Percentiles rank a stretch among this genome's conserved stretches.
Evolutionary conservation across 2,329 filamentous ascomycete genomes (phyloP).

Genomic region (Allantophomopsis lycopodina): DNA sequence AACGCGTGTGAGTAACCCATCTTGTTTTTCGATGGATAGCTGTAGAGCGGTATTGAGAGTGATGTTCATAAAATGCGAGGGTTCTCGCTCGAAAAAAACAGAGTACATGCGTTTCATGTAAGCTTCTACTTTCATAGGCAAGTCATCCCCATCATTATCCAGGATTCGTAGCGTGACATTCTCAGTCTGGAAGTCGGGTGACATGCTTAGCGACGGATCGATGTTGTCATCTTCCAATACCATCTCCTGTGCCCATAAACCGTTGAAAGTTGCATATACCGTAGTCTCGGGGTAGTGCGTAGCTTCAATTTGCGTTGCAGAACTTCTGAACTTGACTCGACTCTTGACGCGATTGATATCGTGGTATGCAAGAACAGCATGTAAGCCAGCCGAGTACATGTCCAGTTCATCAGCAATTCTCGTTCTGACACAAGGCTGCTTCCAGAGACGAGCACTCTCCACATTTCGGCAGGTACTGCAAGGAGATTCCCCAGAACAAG

Average conservation of each 20-base stretch:
- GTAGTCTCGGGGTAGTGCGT: constrained; percentile 41
- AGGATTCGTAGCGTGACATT: constrained; percentile 33
- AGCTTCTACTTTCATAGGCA: constrained; percentile 41
- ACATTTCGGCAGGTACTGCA: constrained; percentile 52
- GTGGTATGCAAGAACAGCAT: constrained; percentile 46
- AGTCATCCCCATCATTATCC: constrained; percentile 45
- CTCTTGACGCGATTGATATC: constrained; percentile 40
- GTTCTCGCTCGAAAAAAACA: constrained; percentile 43
- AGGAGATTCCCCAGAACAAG: constrained; percentile 48
- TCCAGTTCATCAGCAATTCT: constrained; percentile 47
- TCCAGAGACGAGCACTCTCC: constrained; percentile 50
- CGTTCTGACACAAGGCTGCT: constrained; percentile 46
- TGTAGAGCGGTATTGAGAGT: constrained; percentile 36
- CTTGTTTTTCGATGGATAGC: constrained; percentile 31
- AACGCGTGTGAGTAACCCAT: constrained; percentile 40
- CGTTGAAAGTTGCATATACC: constrained; percentile 16
- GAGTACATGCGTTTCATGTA: constrained; percentile 46
- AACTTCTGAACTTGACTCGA: constrained; percentile 32
- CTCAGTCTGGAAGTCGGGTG: constrained; percentile 19
- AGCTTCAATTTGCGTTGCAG: constrained; percentile 30
- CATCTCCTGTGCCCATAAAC: constrained; percentile 11
- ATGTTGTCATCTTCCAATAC: constrained; percentile 17
- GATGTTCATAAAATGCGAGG: constrained; percentile 43
- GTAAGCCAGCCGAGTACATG: constrained; percentile 48
- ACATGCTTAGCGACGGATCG: constrained; percentile 14